These are phyloP conservation scores for Daldinia sp. DNA, from an alignment of 2,329 filamentous ascomycete genomes.

Conservation along the genomic window DNA sequence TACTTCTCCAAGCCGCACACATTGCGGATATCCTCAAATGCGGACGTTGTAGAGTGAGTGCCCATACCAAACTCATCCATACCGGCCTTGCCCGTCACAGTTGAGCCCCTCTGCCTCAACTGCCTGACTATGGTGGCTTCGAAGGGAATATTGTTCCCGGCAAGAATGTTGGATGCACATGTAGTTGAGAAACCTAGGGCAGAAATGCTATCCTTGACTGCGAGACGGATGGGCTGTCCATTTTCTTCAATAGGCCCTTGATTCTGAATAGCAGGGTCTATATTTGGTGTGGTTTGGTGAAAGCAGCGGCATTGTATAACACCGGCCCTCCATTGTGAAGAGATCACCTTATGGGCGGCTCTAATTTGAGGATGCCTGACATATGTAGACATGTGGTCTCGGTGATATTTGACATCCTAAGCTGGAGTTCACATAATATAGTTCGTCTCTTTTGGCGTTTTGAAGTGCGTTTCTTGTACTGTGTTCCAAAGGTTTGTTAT, in stretches of 20 bases:
- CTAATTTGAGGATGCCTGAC: slow-evolving; percentile 48
- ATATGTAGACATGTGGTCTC: slow-evolving; percentile 53
- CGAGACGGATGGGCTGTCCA: slow-evolving; percentile 55
- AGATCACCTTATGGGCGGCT: slow-evolving; percentile 48
- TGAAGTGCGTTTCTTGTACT: slow-evolving; percentile 5
- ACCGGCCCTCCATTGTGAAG: slow-evolving; percentile 41
- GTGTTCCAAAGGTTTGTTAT: slow-evolving; percentile 23
- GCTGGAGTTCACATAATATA: neutral
- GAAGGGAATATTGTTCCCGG: slow-evolving; percentile 79
- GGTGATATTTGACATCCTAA: slow-evolving; percentile 23
- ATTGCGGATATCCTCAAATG: slow-evolving; percentile 73
- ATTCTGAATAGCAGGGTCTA: neutral
- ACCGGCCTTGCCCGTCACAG: slow-evolving; percentile 84
- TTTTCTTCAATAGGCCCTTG: slow-evolving; percentile 11
- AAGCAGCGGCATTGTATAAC: slow-evolving; percentile 35
- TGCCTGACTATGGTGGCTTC: slow-evolving; percentile 83
- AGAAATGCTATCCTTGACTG: slow-evolving; percentile 83
- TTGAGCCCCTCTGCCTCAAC: slow-evolving; percentile 71
- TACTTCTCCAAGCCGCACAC: slow-evolving; percentile 53
- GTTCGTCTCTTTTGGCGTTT: neutral
- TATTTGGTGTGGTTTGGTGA: slow-evolving; percentile 11
- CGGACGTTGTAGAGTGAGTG: slow-evolving; percentile 79
- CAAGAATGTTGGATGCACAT: slow-evolving; percentile 82
- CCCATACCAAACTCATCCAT: slow-evolving; percentile 98
- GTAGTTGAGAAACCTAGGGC: slow-evolving; percentile 77